phyloP scores from a whole-genome alignment of 2,329 filamentous ascomycete species.

The Furcasterigmium furcatum region DNA sequence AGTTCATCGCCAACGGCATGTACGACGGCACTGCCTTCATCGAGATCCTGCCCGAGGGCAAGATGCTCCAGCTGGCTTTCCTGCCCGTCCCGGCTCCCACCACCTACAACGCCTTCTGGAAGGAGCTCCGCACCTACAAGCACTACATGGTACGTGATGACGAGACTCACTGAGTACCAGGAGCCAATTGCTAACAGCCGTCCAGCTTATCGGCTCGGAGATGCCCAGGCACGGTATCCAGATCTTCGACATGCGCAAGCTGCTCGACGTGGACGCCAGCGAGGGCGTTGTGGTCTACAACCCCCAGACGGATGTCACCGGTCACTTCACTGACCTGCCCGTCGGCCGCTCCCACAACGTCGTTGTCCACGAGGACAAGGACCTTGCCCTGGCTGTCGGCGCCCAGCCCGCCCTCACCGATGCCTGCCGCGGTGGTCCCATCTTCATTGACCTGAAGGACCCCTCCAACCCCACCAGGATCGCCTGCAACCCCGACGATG shows the following conservation, averaged over 20 bases:
- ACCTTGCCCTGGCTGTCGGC: conserved; percentile 43
- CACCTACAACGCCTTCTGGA: conserved; percentile 19
- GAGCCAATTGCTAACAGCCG: no score
- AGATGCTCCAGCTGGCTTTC: conserved; percentile 38
- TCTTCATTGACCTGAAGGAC: conserved; percentile 55
- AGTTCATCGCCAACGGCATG: conserved; percentile 41
- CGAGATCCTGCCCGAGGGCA: conserved; percentile 36
- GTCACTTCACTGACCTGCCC: conserved; percentile 26
- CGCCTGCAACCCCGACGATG: conserved; percentile 51
- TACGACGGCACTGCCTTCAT: conserved; percentile 42
- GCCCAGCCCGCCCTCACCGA: conserved; percentile 30
- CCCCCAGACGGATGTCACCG: conserved; percentile 23
- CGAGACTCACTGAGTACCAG: conserved; percentile 25
- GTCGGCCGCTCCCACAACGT: conserved; percentile 40
- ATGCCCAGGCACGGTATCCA: conserved; percentile 51
- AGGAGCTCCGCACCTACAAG: conserved; percentile 29
- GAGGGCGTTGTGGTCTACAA: conserved; percentile 24
- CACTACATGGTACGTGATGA: no score
- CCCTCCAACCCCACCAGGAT: conserved; percentile 48
- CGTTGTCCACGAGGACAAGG: conserved; percentile 43
- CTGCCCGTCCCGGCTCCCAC: conserved; percentile 18
- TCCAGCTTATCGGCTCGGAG: conserved; percentile 33
- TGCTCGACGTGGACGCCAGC: conserved; percentile 38
- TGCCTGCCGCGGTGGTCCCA: conserved; percentile 47
- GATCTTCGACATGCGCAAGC: conserved; percentile 59